Conservation (phyloP, 768 basidiomycete species). For the Lentinula boryana region DNA sequence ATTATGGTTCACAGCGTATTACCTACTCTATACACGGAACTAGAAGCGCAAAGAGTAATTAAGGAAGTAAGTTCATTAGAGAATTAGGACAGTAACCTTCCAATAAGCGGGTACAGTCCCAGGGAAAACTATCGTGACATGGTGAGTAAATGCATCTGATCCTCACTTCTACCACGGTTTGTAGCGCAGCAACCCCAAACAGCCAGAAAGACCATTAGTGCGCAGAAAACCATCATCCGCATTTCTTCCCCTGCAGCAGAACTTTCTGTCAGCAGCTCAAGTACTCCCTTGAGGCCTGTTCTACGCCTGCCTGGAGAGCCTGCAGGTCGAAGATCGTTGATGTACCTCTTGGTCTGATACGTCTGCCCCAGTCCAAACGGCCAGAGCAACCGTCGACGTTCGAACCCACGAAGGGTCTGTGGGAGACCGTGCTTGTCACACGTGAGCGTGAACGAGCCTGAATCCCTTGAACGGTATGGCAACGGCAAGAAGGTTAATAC, state of each 20-base stretch:
- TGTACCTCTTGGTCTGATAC: slow-evolving; percentile 29
- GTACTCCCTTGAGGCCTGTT: slow-evolving; percentile 32
- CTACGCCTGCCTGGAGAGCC: slow-evolving; percentile 30
- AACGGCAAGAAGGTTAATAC: slow-evolving; percentile 32
- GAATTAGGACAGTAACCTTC: neutral
- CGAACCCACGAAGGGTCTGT: slow-evolving; percentile 41
- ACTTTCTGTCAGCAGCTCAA: slow-evolving; percentile 46
- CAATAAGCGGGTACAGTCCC: neutral
- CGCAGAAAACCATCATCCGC: slow-evolving; percentile 51
- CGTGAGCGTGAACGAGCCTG: slow-evolving; percentile 52
- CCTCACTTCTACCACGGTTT: neutral
- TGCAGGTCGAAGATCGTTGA: slow-evolving; percentile 33
- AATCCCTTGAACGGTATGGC: slow-evolving; percentile 35
- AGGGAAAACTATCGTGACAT: neutral
- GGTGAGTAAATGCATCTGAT: neutral
- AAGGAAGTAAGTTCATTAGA: neutral
- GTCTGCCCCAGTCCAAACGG: slow-evolving; percentile 41
- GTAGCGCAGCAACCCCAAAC: slow-evolving; percentile 36
- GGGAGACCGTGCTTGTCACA: slow-evolving; percentile 66
- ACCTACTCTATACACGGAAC: no score
- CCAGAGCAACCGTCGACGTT: slow-evolving; percentile 42
- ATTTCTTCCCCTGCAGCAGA: slow-evolving; percentile 66
- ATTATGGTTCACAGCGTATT: no score
- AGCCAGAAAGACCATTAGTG: slow-evolving; percentile 41
- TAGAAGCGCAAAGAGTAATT: no score